Conservation (phyloP, 2,329 filamentous ascomycete genomes). For the Colletotrichum costaricense region DNA sequence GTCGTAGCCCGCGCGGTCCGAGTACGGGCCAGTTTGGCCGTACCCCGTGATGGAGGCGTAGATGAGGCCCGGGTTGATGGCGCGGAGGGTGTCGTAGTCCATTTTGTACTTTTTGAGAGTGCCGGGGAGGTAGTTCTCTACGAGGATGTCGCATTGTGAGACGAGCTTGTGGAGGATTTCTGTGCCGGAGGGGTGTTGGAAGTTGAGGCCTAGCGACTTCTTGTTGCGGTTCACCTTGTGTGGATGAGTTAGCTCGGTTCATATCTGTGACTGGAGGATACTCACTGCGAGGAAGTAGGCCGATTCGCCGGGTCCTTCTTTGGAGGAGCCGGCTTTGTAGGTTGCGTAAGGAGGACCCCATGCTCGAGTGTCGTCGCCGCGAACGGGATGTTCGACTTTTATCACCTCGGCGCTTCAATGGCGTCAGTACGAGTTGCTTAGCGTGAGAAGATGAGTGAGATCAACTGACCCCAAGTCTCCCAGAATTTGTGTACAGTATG, state of each 20-base stretch:
- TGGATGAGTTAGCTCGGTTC: not conserved
- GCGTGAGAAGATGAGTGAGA: constrained; percentile 31
- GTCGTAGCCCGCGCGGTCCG: constrained; percentile 90
- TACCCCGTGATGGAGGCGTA: constrained; percentile 98
- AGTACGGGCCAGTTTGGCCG: constrained; percentile 93
- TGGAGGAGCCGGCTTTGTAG: constrained; percentile 71
- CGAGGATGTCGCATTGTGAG: constrained; percentile 88
- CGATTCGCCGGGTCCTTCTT: constrained; percentile 84
- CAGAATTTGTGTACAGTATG: constrained; percentile 96
- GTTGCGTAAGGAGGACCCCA: constrained; percentile 96
- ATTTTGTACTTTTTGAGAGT: constrained; percentile 90
- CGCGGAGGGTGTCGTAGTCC: constrained; percentile 84
- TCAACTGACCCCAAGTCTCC: constrained; percentile 90
- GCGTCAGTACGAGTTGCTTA: constrained; percentile 40
- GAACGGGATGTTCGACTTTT: constrained; percentile 93
- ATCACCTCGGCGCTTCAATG: constrained; percentile 86
- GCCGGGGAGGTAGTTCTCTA: constrained; percentile 96
- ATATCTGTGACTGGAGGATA: too few relatives aligned
- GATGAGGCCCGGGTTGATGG: constrained; percentile 87
- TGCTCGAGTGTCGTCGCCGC: constrained; percentile 92
- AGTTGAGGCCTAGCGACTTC: constrained; percentile 91
- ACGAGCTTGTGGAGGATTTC: constrained; percentile 88
- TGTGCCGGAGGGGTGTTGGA: constrained; percentile 85
- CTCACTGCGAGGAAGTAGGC: constrained; percentile 92
- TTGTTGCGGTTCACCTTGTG: constrained; percentile 93